Evolutionary conservation across 192 early-diverging fungal species (phyloP).

Genomic region (Pilaira anomala): DNA sequence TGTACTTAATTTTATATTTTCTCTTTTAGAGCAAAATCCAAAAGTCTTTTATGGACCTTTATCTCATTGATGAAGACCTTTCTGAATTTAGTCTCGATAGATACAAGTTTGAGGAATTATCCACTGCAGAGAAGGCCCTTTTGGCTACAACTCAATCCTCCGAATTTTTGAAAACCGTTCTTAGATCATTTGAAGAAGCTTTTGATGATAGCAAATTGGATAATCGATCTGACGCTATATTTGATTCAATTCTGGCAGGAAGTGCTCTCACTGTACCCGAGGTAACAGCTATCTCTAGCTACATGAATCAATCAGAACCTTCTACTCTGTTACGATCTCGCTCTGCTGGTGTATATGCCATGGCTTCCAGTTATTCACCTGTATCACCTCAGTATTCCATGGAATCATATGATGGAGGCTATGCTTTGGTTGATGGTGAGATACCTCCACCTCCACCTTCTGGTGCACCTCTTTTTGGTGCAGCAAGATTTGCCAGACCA

Average conservation of each 20-base stretch:
- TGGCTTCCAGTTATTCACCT: no score
- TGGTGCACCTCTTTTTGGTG: neutral
- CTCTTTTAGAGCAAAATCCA: conserved; percentile 44
- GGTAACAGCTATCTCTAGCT: no score
- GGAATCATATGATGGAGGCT: no score
- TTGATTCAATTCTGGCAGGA: conserved; percentile 9
- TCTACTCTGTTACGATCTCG: no score
- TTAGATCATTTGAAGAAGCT: conserved; percentile 31
- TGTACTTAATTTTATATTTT: neutral
- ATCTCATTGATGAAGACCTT: conserved; percentile 39
- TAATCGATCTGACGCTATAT: neutral
- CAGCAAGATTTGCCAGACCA: no score
- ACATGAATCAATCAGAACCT: no score
- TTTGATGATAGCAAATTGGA: neutral
- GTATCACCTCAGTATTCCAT: no score
- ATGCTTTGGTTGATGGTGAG: no score
- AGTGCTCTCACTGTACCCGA: neutral
- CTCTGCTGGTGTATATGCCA: no score
- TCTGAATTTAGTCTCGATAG: conserved; percentile 26
- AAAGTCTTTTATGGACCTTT: conserved; percentile 45
- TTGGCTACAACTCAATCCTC: conserved; percentile 35
- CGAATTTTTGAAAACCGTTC: conserved; percentile 17
- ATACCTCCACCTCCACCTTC: conserved; percentile 18
- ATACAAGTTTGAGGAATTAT: conserved; percentile 30
- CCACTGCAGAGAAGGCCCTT: conserved; percentile 43